Base-by-base conservation (phyloP, 2,329 filamentous ascomycete genomes). In the Colletotrichum brevisporum region DNA sequence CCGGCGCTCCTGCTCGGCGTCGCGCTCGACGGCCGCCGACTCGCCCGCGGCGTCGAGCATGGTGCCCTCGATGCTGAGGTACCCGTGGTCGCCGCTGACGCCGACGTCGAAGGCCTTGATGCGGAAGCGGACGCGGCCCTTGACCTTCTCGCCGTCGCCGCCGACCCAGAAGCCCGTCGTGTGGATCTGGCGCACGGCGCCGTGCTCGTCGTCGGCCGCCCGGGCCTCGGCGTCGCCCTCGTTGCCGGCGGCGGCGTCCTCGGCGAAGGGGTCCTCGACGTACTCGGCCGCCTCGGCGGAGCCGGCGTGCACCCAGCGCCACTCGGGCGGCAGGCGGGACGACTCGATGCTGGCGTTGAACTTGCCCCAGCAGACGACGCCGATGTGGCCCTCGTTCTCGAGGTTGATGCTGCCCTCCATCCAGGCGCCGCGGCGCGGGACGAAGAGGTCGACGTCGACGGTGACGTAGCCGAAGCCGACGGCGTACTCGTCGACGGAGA, bases 301-400 rank as follows among this genome's bases (percentile, higher is more conserved):
- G 63, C 82, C 83, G 41, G 89, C 85, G 12, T 90, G 88, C 16
- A 94, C 86, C 92, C 94, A 98, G 70, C 84, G 89, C 96, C 95
- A 99, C 26, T 88, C 87, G 15, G 83, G 80, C 0, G 96, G 96
- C 16, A 99, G 84, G 43, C 93, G 86, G 70, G 88, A 89, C 24
- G 91, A 86, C 75, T 95, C 92, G 69, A 99, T 93, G 51, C 92
- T 94, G 1, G 95, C 93, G 74, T 96, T 97, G 85, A 98, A 98
- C 73, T 94, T 89, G 79, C 95, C 95, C 82, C 94, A 95, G 78
- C 94, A 96, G 12, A 97, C 90, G 3, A 98, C 88, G 21, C 95
- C 95, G 6, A 99, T 86, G 76, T 98, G 94, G 6, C 94, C 94
- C 74, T 96, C 93, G 55, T 92, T 95, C 77, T 97, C 94, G 36